Conservation (phyloP, 2,329 filamentous ascomycete species). For the Cladosporium sp. region DNA sequence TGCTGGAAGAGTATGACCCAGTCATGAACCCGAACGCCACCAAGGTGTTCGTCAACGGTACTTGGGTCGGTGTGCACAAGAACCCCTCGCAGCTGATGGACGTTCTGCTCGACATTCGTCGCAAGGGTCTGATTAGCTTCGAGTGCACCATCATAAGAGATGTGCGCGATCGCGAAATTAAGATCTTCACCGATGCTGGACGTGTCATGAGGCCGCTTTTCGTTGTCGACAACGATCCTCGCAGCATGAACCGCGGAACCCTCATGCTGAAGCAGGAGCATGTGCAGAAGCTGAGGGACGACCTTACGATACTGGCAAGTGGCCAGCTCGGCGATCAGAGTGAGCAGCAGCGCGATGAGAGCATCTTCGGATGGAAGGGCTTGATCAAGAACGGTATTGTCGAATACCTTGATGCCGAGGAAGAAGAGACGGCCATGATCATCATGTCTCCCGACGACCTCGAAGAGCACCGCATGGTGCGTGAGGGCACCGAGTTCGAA, state of each 20-base stretch:
- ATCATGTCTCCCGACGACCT: slow-evolving; percentile 97
- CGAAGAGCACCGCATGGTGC: slow-evolving; percentile 52
- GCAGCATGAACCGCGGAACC: slow-evolving; percentile 69
- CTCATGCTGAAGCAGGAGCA: slow-evolving; percentile 83
- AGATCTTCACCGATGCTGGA: slow-evolving; percentile 95
- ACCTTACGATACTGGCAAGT: slow-evolving; percentile 52
- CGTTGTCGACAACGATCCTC: slow-evolving; percentile 80
- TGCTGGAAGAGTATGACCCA: slow-evolving; percentile 81
- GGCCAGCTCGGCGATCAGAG: slow-evolving; percentile 52
- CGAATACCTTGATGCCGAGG: slow-evolving; percentile 95
- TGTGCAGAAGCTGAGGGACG: slow-evolving; percentile 69
- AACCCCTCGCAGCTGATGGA: slow-evolving; percentile 82
- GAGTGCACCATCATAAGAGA: slow-evolving; percentile 95
- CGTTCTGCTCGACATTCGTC: slow-evolving; percentile 34
- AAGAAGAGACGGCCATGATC: slow-evolving; percentile 99
- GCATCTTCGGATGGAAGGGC: slow-evolving; percentile 82
- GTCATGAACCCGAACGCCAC: slow-evolving; percentile 77
- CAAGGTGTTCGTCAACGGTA: slow-evolving; percentile 97
- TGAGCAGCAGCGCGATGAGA: slow-evolving; percentile 53
- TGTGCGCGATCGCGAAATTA: slow-evolving; percentile 96
- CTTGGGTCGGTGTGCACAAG: slow-evolving; percentile 94
- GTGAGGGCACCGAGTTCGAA: slow-evolving; percentile 21
- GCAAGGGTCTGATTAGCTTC: slow-evolving; percentile 78
- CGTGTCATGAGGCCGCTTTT: slow-evolving; percentile 92
- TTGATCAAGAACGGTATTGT: slow-evolving; percentile 80